These are phyloP conservation scores for Serendipita indica DNA, from an alignment of 768 basidiomycete species.

Conservation along the genomic window DNA sequence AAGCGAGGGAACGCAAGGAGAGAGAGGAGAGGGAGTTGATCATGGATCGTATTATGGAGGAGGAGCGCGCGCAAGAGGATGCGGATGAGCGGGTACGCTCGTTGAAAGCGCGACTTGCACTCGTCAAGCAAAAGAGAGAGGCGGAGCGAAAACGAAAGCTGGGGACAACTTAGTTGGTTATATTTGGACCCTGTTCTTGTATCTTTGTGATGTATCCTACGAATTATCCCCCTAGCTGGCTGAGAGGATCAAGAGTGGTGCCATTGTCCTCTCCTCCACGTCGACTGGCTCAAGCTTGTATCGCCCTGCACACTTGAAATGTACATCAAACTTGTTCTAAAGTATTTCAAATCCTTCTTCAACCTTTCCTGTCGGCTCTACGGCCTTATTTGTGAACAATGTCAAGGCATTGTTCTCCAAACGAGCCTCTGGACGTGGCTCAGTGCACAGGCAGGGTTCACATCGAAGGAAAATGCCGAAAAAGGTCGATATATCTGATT, in stretches of 20 bases:
- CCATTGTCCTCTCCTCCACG: neutral
- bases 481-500: too few species aligned
- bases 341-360: too few species aligned
- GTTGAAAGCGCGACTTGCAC: slow-evolving; percentile 52
- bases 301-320: neutral
- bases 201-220: neutral
- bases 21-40: slow-evolving; percentile 54
- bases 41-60: slow-evolving; percentile 71
- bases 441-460: too few species aligned
- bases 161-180: neutral
- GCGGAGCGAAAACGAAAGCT: slow-evolving; percentile 20
- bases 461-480: too few species aligned
- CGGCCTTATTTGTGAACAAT: too few species aligned
- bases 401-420: too few species aligned
- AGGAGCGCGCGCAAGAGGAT: slow-evolving; percentile 77
- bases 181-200: neutral
- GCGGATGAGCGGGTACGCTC: slow-evolving; percentile 58
- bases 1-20: slow-evolving; percentile 17
- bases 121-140: slow-evolving; percentile 35
- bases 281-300: neutral
- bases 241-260: neutral
- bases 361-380: too few species aligned
- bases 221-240: neutral
- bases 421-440: too few species aligned
- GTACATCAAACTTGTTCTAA: too few species aligned